A percentile compares a stretch with the other conserved stretches of the same genome.
Evolutionary conservation across 495 filamentous ascomycete genomes (phyloP).

Genomic region (Aspergillus avenaceus): DNA sequence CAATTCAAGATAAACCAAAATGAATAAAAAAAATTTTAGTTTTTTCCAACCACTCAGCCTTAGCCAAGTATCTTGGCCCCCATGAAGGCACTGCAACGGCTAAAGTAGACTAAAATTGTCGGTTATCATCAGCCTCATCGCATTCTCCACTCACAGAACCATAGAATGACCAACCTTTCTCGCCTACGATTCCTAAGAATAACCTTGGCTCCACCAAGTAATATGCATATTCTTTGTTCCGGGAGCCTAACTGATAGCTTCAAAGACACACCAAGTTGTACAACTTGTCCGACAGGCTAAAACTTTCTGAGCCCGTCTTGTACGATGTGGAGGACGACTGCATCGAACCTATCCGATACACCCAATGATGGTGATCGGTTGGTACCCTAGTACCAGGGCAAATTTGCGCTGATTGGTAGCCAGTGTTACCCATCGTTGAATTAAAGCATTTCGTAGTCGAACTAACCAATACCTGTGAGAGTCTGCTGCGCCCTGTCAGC

Average conservation of each 20-base stretch:
- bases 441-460: background rate
- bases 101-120: too few species aligned
- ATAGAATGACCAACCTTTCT: too few species aligned
- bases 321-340: too few species aligned
- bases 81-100: background rate
- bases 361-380: background rate
- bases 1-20: background rate
- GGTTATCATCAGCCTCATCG: too few species aligned
- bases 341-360: background rate
- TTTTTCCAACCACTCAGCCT: background rate
- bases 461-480: background rate
- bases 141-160: too few species aligned
- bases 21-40: too few species aligned
- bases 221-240: too few species aligned
- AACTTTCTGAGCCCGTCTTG: background rate
- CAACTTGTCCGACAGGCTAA: too few species aligned
- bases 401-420: background rate
- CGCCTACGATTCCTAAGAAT: too few species aligned
- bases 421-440: background rate
- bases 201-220: too few species aligned
- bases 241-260: too few species aligned
- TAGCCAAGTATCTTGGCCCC: background rate
- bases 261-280: too few species aligned
- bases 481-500: constrained; percentile 21
- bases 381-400: background rate